Conservation (phyloP, 2,329 filamentous ascomycete species). For the Thermothelomyces thermophilus region DNA sequence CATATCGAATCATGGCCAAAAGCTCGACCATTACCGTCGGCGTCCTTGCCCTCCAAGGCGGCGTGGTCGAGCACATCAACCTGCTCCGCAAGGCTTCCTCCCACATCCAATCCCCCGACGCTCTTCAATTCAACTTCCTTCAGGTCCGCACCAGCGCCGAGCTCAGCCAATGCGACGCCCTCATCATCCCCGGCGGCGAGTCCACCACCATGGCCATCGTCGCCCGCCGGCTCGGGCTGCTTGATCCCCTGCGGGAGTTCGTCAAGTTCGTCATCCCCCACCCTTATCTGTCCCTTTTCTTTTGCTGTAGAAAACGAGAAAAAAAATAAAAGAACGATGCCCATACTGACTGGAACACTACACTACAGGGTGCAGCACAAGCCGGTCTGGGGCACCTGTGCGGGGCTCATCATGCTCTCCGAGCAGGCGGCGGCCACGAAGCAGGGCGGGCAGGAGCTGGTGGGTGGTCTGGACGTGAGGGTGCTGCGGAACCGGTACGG, state of each 20-base stretch:
- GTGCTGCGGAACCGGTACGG: slow-evolving; percentile 96
- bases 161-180: slow-evolving; percentile 66
- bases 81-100: slow-evolving; percentile 63
- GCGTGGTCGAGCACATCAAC: slow-evolving; percentile 80
- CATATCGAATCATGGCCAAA: too few species aligned
- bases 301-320: neutral
- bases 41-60: slow-evolving; percentile 76
- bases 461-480: slow-evolving; percentile 83
- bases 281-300: too few species aligned
- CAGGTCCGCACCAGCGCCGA: slow-evolving; percentile 74
- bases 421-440: slow-evolving; percentile 85
- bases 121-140: slow-evolving; percentile 52
- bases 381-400: slow-evolving; percentile 93
- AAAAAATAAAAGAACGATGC: neutral
- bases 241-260: slow-evolving; percentile 81
- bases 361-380: slow-evolving; percentile 59
- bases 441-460: slow-evolving; percentile 83
- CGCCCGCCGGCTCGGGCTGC: slow-evolving; percentile 69
- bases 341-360: neutral
- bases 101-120: slow-evolving; percentile 23
- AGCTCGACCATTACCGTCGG: slow-evolving; percentile 43
- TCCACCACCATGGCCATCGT: slow-evolving; percentile 90
- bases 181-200: slow-evolving; percentile 90
- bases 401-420: slow-evolving; percentile 83
- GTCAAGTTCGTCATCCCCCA: slow-evolving; percentile 61